Evolutionary conservation across 1,284 basidiomycete species (phyloP).

Genomic region (Meira nashicola): DNA sequence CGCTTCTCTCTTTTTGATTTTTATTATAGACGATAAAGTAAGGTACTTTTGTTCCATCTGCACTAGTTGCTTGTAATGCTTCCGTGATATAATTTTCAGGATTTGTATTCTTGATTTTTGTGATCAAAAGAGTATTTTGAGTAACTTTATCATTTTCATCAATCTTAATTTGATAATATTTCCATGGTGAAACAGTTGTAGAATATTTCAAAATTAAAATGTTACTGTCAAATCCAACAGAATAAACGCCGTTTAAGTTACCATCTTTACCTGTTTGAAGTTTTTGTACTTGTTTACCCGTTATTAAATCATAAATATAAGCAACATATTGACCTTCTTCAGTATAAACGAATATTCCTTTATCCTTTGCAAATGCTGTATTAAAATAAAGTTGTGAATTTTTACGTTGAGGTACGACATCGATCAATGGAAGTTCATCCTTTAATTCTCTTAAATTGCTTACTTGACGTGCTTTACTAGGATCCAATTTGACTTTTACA

Average conservation of each 20-base stretch:
- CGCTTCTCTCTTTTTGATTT: slow-evolving; percentile 63
- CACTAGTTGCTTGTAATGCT: not conserved
- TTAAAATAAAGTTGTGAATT: slow-evolving; percentile 60
- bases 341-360: slow-evolving; percentile 67
- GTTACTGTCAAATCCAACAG: slow-evolving; percentile 60
- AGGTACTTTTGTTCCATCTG: slow-evolving; percentile 53
- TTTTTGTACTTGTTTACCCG: slow-evolving; percentile 61
- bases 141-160: slow-evolving; percentile 15
- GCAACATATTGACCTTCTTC: slow-evolving; percentile 77
- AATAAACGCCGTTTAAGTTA: slow-evolving; percentile 63
- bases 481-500: slow-evolving; percentile 33
- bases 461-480: slow-evolving; percentile 20
- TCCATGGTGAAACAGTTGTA: slow-evolving; percentile 67
- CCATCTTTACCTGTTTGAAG: slow-evolving; percentile 60
- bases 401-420: slow-evolving; percentile 67
- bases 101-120: not conserved
- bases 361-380: slow-evolving; percentile 61
- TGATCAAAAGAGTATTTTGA: slow-evolving; percentile 11
- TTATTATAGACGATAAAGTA: slow-evolving; percentile 82
- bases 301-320: slow-evolving; percentile 64
- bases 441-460: slow-evolving; percentile 35
- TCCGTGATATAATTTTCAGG: slow-evolving; percentile 66
- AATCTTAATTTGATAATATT: slow-evolving; percentile 54
- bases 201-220: slow-evolving; percentile 66
- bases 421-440: slow-evolving; percentile 43